Evolutionary conservation across 345 rosid species (phyloP), one percentile per base, ranked within the genome.

Genomic region (Geranium brycei): DNA sequence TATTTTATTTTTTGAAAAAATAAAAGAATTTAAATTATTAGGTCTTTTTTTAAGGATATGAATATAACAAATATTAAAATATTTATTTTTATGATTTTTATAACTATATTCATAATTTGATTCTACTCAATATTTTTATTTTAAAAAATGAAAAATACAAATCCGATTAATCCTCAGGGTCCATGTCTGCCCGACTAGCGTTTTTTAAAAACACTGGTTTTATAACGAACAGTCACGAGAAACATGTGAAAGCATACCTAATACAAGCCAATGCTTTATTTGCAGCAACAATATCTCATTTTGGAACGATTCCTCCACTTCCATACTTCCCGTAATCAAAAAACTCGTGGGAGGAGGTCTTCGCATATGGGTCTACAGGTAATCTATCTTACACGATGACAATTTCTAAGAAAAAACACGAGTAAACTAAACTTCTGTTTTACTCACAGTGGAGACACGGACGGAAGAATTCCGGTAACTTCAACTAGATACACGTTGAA

Each of bases 391-490:
- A 35, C 41, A 1, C 5, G 10, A 35, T 35, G 3, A 35, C 41
- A 4, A 35, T 35, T 35, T 35, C 41, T 35, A 10, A 47, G 53
- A 8, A 30, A 60, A 57, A 7, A 31, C 4, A 23, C 23, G 7
- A 18, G 19, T 13, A 23, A 19, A 19, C 11, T 11, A 17, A 15
- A 32, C 4, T 31, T 57, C 15, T 7, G 31, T 6, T 58, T 19
- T n/a, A 5, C 23, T 58, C 53, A 58, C 77, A 89, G 97, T 61
- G 97, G 97, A 64, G 97, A 91, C 62, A 86, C 92, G 5, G 97
- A 91, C 31, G 97, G 97, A 56, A 84, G 97, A 73, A 78, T 91
- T 60, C 97, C 92, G 0, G 91, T 91, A 47, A 86, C 92, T 0
- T 62, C 89, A 53, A 91, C 95, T 0, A 79, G 97, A 72, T 86